Evolutionary conservation across 176 grass and related monocot genomes (phyloP).

Genomic region (Paspalum vaginatum): DNA sequence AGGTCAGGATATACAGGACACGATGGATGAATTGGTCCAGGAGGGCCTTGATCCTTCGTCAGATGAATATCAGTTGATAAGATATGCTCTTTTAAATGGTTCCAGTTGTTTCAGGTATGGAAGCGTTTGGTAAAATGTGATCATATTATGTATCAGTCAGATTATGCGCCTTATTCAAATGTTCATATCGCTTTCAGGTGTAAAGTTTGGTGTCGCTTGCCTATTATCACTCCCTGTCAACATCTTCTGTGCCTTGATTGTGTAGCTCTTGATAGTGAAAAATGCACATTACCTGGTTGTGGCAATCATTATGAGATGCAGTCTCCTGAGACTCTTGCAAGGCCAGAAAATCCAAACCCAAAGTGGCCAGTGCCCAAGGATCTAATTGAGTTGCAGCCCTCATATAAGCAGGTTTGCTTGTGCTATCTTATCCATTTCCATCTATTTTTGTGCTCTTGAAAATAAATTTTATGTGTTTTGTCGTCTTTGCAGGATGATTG

Average conservation of each 20-base stretch:
- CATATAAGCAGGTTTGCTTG: conserved; percentile 81
- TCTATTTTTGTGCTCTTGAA: conserved; percentile 14
- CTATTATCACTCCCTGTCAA: conserved; percentile 86
- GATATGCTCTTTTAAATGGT: conserved; percentile 79
- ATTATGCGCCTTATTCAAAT: conserved; percentile 13
- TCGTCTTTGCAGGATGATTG: conserved; percentile 74
- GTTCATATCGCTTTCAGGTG: conserved; percentile 61
- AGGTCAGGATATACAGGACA: conserved; percentile 94
- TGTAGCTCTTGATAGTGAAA: conserved; percentile 86
- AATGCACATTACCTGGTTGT: conserved; percentile 83
- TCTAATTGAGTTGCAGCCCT: conserved; percentile 99
- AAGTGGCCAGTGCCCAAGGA: conserved; percentile 99
- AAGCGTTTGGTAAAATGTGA: conserved; percentile 13
- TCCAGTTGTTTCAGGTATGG: conserved; percentile 77
- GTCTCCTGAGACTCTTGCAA: conserved; percentile 72
- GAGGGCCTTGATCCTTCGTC: conserved; percentile 83
- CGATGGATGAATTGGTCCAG: conserved; percentile 79
- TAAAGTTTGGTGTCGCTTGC: conserved; percentile 81
- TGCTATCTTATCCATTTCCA: conserved; percentile 28
- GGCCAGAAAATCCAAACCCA: conserved; percentile 97
- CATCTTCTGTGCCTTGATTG: conserved; percentile 96
- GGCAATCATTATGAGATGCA: conserved; percentile 89
- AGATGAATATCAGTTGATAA: conserved; percentile 74
- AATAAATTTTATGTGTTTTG: conserved; percentile 10
- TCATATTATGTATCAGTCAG: conserved; percentile 16